Conservation (phyloP, 148 eudicot species). For the Gaultheria prostrata region DNA sequence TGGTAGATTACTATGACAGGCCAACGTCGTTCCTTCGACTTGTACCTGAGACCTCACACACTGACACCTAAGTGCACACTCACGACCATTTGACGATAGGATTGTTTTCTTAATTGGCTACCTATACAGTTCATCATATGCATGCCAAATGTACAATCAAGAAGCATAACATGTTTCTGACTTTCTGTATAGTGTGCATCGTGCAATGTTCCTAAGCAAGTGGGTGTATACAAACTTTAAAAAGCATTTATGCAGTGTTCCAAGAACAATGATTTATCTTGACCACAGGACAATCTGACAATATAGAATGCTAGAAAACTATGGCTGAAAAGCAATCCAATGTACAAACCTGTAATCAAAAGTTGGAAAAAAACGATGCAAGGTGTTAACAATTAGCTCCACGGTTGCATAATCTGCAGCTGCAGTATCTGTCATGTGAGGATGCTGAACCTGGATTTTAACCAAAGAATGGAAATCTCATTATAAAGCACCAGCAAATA, state of each 20-base stretch:
- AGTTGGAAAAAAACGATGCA: slow-evolving; percentile 72
- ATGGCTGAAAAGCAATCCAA: neutral
- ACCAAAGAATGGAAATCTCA: slow-evolving; percentile 13
- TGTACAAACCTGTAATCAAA: slow-evolving; percentile 83
- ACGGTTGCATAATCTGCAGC: slow-evolving; percentile 97
- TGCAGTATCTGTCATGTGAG: slow-evolving; percentile 99
- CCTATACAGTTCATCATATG: neutral
- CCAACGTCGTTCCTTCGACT: too few relatives aligned
- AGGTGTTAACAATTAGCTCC: slow-evolving; percentile 73
- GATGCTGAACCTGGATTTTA: slow-evolving; percentile 79
- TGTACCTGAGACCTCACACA: too few relatives aligned
- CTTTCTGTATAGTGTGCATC: too few relatives aligned
- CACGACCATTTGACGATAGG: neutral
- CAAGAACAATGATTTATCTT: neutral
- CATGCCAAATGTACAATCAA: neutral
- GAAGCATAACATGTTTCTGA: neutral
- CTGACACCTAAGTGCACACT: too few relatives aligned
- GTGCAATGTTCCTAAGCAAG: neutral
- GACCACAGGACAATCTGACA: neutral
- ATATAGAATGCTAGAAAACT: neutral
- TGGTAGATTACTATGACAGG: too few relatives aligned
- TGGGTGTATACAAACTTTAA: neutral
- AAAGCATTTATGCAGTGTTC: neutral
- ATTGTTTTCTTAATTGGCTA: neutral
- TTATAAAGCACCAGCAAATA: neutral